Evolutionary conservation across 257 asterid genomes (phyloP), one percentile per base, ranked within the genome.

Genomic region (Nicotiana attenuata): DNA sequence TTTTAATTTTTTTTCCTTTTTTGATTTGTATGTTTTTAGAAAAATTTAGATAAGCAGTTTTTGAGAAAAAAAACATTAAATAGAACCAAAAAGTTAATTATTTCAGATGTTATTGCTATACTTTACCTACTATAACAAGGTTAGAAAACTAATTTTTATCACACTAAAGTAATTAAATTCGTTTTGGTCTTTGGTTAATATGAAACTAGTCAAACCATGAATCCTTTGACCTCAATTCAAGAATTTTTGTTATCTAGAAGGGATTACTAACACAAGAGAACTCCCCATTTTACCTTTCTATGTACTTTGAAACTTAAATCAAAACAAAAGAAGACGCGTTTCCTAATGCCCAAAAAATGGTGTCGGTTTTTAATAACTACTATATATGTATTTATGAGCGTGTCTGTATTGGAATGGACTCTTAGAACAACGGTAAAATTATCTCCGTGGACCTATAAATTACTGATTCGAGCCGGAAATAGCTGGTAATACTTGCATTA

Each of bases 231-330:
- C 38, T 14, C 20, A 4, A 71, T 47, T 75, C 63, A 75, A 50
- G 45, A 50, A 47, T 14, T 68, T 47, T 77, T 45, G 22, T 81
- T 67, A 47, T 81, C 87, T 29, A 66, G 83, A 84, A 81, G 80
- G 61, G 28, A 47, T 71, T 50, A 50, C 64, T 11, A 31, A 5
- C 63, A 77, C 69, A 22, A 68, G 22, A 66, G 0, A 59, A 52
- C 9, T 35, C 5, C 24, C 53, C 33, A 1, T 31, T 33, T 11
- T 7, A 53, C 20, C 7, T 59, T 83, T 78, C 65, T 61, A 57
- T 84, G 53, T 77, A 45, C 76, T 24, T 13, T 76, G 52, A 52
- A 53, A 77, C 14, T 41, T 10, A 52, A 82, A 22, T 76, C 6
- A 61, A 66, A 81, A 28, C 5, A 20, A 64, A 65, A 14, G 10